Base-by-base conservation (phyloP, 2,329 filamentous ascomycete species). In the Fusarium brevicatenulatum region DNA sequence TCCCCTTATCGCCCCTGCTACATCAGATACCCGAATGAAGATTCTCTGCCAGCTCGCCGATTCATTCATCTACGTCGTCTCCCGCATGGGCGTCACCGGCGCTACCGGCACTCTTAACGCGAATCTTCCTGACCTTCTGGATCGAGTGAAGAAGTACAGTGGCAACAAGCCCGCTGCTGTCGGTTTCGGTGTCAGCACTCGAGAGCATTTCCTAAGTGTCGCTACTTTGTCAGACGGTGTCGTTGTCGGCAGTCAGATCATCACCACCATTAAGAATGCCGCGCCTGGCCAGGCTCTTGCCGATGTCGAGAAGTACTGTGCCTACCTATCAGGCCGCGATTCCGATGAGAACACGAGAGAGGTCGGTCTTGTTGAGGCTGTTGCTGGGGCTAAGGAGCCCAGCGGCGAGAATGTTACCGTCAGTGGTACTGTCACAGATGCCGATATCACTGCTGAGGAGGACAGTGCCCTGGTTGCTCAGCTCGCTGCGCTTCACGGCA, bases 11-110 rank as follows among this genome's bases (percentile, higher is more conserved):
- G 95, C 96, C 2, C 96, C 96, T 11, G 91, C 95, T 16, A 98
- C 96, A 4, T 97, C 95, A 11, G 95, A 98, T 77, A 88, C 90
- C 73, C 93, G 96, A 78, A 97, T 99, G 95, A 95, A 93, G 84
- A 89, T 98, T 44, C 91, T 99, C 18, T 99, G 96, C 89, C 91
- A 94, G 82, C 95, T 99, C 72, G 96, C 96, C 79, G 95, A 98
- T 84, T 98, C 95, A 7, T 99, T 98, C 86, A 97, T 99, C 84
- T 99, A 99, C 82, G 95, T 99, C 70, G 96, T 99, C 63, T 98
- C 95, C 32, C 90, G 95, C 77, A 97, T 97, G 92, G 96, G 96
- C 77, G 95, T 98, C 63, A 99, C 96, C 15, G 96, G 96, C 77
- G 96, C 95, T 19, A 92, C 91, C 2, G 95, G 95, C 39, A 91